Base-by-base conservation (phyloP, 1,139 yeast genomes). In the Magnusiomyces tetraspermus region DNA sequence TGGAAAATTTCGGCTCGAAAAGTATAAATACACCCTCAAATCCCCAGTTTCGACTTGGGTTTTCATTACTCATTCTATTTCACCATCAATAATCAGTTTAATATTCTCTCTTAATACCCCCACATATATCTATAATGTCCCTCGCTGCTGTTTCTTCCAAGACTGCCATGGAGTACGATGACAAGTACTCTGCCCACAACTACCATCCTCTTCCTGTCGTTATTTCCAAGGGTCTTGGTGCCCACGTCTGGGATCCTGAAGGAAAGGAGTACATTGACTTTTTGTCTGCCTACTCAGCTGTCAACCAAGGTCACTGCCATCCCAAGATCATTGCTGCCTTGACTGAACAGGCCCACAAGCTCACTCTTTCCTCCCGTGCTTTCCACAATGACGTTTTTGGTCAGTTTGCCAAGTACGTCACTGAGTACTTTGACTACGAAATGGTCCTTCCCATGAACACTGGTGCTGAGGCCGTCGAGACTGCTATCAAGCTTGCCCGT, bases 381-480 rank as follows among this genome's bases (percentile, higher is more conserved):
- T 92, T 90, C 69, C 86, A 95, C 40, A 84, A 87, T 55, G 96
- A 90, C 67, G 83, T 83, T 17, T 88, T 90, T 67, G 95, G 96
- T 50, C 78, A 78, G 47, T 90, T 82, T 66, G 95, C 97, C 61
- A 87, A 89, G 70, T 92, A 79, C 66, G 76, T 89, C 57, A 88
- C 97, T 53, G 95, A 89, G 68, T 90, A 74, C 68, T 90, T 92
- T 73, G 79, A 83, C 66, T 90, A 87, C 70, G 98, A 90, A 65
- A 83, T 82, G 85, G 92, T 90, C 8, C 76, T 90, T 68, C 98
- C 98, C 60, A 90, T 90, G 97, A 90, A 90, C 75, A 90, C 97
- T 10, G 98, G 98, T 67, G 97, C 97, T 30, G 97, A 90, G 72
- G 98, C 98, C 13, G 98, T 90, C 49, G 98, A 90, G 73, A 88